Conservation (phyloP, 116 monocot genomes). For the Papilionanthe hybrid region DNA sequence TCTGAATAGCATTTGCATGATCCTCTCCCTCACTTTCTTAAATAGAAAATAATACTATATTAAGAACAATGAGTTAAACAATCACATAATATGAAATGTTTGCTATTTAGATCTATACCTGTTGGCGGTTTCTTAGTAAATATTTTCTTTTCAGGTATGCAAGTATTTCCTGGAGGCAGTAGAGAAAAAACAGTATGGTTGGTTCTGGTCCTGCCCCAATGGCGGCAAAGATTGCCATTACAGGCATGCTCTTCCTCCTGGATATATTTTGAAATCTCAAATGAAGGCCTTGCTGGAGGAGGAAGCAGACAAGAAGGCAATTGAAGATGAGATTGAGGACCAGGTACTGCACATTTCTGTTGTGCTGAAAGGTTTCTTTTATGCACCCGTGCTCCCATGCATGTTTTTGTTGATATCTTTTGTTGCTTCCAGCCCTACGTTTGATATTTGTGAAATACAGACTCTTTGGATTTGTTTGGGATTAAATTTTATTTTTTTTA, state of each 20-base stretch:
- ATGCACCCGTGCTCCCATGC: background rate
- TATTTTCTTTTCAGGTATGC: constrained; percentile 58
- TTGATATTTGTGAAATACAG: background rate
- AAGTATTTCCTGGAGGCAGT: constrained; percentile 90
- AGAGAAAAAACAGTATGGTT: constrained; percentile 97
- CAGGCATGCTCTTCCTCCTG: constrained; percentile 92
- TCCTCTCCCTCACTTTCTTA: background rate
- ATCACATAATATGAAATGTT: background rate
- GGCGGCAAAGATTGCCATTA: constrained; percentile 95
- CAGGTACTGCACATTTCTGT: constrained; percentile 33
- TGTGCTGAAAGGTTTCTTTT: background rate
- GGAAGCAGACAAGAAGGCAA: constrained; percentile 69
- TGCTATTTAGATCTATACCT: background rate
- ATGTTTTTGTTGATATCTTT: background rate
- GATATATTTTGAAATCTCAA: constrained; percentile 94
- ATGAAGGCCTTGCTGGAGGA: constrained; percentile 98
- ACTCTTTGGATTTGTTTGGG: background rate
- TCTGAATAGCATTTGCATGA: background rate
- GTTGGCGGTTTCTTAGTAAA: background rate
- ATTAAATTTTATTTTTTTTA: too few species aligned
- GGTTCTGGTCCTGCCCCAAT: constrained; percentile 99
- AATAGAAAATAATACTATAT: background rate
- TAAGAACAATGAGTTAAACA: background rate
- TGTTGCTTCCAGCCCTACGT: background rate
- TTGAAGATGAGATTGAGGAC: constrained; percentile 97